phyloP scores from a whole-genome alignment of 108 stramenopile genomes.

The Chaetoceros muelleri region DNA sequence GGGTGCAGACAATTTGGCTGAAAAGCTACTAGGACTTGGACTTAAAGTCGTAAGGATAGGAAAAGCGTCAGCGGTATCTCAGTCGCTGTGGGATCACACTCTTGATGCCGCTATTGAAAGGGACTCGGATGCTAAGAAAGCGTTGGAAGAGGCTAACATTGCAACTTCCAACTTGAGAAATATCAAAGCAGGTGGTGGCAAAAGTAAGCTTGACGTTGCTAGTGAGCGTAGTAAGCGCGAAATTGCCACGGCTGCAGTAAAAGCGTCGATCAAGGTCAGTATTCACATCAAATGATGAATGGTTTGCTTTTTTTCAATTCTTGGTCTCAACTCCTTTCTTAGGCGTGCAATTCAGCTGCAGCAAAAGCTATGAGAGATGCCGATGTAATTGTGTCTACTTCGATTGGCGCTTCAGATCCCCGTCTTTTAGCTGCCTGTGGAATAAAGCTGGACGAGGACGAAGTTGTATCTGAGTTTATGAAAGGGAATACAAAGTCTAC shows the following conservation, averaged over 20 bases:
- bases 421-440: constrained; percentile 88
- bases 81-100: constrained; percentile 58
- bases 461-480: constrained; percentile 1
- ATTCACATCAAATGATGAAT: background rate
- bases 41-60: constrained; percentile 83
- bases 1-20: constrained; percentile 82
- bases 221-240: constrained; percentile 48
- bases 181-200: constrained; percentile 11
- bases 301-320: background rate
- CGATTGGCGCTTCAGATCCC: constrained; percentile 92
- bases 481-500: background rate
- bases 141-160: constrained; percentile 46
- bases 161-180: constrained; percentile 51
- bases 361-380: constrained; percentile 86
- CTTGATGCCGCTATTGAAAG: constrained; percentile 68
- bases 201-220: constrained; percentile 20
- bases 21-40: constrained; percentile 44
- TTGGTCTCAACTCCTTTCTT: background rate
- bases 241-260: constrained; percentile 74
- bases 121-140: constrained; percentile 61
- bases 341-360: constrained; percentile 68
- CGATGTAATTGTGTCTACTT: constrained; percentile 94
- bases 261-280: constrained; percentile 48
- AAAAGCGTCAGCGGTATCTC: constrained; percentile 63
- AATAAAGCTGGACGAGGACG: constrained; percentile 37